These are phyloP conservation scores for Amyloporia xantha DNA, from an alignment of 768 basidiomycete genomes.

Conservation along the genomic window DNA sequence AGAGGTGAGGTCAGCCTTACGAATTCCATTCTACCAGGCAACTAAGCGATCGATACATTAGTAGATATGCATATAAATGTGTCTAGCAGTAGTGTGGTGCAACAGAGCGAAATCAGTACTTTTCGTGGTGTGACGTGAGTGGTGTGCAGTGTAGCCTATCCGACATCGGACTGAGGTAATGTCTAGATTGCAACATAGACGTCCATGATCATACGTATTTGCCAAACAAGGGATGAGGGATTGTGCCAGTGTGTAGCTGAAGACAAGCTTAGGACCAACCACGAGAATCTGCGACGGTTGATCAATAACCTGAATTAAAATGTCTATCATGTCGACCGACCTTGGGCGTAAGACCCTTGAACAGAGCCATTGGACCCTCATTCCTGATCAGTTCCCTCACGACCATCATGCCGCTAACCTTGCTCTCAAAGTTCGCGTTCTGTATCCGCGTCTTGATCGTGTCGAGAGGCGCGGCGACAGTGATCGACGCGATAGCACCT, in stretches of 20 bases:
- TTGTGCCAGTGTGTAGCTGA: conserved; percentile 96
- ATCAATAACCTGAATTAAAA: too few relatives aligned
- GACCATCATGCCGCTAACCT: conserved; percentile 74
- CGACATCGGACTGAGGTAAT: too few relatives aligned
- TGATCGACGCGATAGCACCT: conserved; percentile 92
- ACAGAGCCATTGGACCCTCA: conserved; percentile 80
- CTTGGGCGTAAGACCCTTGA: conserved; percentile 98
- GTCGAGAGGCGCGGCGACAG: conserved; percentile 93
- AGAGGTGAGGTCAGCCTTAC: too few relatives aligned
- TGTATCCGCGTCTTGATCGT: conserved; percentile 97
- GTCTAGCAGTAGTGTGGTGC: background rate
- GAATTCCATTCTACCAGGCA: too few relatives aligned
- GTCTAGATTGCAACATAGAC: too few relatives aligned
- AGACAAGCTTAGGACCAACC: conserved; percentile 96
- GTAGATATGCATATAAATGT: too few relatives aligned
- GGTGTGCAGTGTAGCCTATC: too few relatives aligned
- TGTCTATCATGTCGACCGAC: conserved; percentile 37
- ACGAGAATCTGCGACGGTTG: conserved; percentile 70
- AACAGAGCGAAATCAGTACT: background rate
- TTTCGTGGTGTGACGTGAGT: too few relatives aligned
- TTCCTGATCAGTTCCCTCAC: conserved; percentile 80
- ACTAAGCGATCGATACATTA: too few relatives aligned
- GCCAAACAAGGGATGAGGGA: conserved; percentile 85
- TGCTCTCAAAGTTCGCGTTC: conserved; percentile 93
- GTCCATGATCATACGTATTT: too few relatives aligned